Base-by-base conservation (phyloP, 2,329 filamentous ascomycete species). In the Sporothrix mexicana region DNA sequence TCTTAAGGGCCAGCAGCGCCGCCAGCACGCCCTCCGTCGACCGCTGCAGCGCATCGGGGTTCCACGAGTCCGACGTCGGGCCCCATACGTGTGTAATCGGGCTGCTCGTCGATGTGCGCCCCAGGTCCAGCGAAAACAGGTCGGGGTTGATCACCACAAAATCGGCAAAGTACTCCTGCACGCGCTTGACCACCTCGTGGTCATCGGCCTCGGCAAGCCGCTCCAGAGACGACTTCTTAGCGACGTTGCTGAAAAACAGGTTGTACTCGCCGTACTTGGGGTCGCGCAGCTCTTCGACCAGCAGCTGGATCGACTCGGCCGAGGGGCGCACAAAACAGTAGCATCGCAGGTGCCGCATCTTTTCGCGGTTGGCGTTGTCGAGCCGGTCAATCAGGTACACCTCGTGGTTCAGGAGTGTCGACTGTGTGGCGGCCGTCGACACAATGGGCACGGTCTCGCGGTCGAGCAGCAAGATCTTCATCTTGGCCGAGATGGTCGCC, bases 211-310 rank as follows among this genome's bases (percentile, higher is more conserved):
- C 97, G 47, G 96, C 96, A 59, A 99, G 85, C 59, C 96, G 90
- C 81, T 99, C 96, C 30, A 99, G 86, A 0, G 95, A 93, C 1
- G 96, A 98, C 83, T 99, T 99, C 82, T 97, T 97, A 79, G 96
- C 91, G 73, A 99, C 92, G 81, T 99, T 99, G 85, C 94, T 98
- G 82, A 99, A 97, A 82, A 97, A 98, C 72, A 99, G 88, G 79
- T 97, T 90, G 83, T 99, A 99, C 84, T 99, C 96, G 76, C 96
- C 95, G 78, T 99, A 99, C 80, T 95, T 98, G 4, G 96, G 97
- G 68, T 98, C 95, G 74, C 96, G 89, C 72, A 99, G 87, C 84
- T 99, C 96, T 79, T 99, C 96, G 77, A 99, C 95, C 70, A 99
- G 88, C 75, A 93, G 89, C 80, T 99, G 95, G 79, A 98, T 94